These are phyloP conservation scores for Yarrowia porcina DNA, from an alignment of 805 yeast genomes.

Conservation along the genomic window DNA sequence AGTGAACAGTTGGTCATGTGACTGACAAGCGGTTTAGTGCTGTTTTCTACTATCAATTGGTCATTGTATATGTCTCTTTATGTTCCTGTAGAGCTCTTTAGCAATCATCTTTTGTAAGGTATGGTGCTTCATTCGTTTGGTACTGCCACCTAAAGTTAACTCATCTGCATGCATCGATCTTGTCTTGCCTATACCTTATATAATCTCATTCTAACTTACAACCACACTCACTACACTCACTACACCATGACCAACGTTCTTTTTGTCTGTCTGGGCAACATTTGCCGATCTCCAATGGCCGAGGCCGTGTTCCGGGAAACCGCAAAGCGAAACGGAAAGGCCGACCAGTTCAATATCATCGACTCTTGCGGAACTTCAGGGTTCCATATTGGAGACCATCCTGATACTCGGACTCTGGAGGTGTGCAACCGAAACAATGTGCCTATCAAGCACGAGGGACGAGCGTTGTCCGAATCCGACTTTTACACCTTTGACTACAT, in stretches of 20 bases:
- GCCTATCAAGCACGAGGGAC: constrained; percentile 71
- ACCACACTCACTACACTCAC: not conserved
- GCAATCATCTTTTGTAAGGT: no score
- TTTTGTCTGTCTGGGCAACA: constrained; percentile 23
- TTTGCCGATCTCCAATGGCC: constrained; percentile 97
- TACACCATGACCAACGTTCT: constrained; percentile 21
- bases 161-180: no score
- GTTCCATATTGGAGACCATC: constrained; percentile 77
- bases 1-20: not conserved
- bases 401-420: constrained; percentile 69
- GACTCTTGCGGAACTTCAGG: constrained; percentile 90
- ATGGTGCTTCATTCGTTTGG: no score
- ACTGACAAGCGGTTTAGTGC: no score
- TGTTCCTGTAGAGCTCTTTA: no score
- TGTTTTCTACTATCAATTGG: no score
- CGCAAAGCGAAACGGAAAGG: constrained; percentile 51
- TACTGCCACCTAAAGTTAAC: no score
- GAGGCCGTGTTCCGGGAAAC: constrained; percentile 80
- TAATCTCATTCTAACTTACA: not conserved
- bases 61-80: no score
- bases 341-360: constrained; percentile 48
- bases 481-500: constrained; percentile 53
- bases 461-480: constrained; percentile 73
- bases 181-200: not conserved
- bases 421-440: constrained; percentile 71